Base-by-base conservation (phyloP, 306 rosid species). In the Luffa acutangula region DNA sequence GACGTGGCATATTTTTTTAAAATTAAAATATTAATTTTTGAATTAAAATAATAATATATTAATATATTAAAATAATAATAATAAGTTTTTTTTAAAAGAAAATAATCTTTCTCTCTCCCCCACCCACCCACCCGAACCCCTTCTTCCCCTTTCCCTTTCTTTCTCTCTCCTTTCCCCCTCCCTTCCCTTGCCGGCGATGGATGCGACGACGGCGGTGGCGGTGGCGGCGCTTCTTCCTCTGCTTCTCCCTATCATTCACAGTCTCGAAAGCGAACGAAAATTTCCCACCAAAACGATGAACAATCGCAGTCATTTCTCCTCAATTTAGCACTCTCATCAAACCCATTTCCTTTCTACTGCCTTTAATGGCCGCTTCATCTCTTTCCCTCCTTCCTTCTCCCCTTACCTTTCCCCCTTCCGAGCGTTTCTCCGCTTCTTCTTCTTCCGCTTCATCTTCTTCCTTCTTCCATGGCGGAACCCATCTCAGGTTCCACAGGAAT, bases 321-420 rank as follows among this genome's bases (percentile, higher is more conserved):
- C 75, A 60, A 77, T 72, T 20, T 83, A 67, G 79, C 37, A n/a
- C 12, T 56, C 63, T 79, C 54, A 21, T 52, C 84, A 25, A 49
- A 63, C 75, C 71, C 67, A 59, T 73, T 53, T 63, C 18, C 36
- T 56, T 7, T 69, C 36, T 51, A 52, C 3, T 56, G 46, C 14
- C 71, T 82, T 89, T 45, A 77, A 92, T 92, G 97, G 96, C 94
- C 57, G 77, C 84, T 80, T 63, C 85, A 33, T 82, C 97, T 56
- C 87, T 92, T 80, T 83, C 89, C 2, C 80, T 85, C 57, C 84
- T 83, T 53, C 88, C 90, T 43, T 77, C 96, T 75, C 46, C 87
- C 21, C 87, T 84, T 51, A 72, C 56, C 77, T 84, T 81, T 46
- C 21, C 60, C 17, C 42, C 81, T 56, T 60, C 84, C 45, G 87